Percentiles rank a stretch among this genome's conserved stretches.
Evolutionary conservation across 768 basidiomycete species (phyloP).

Genomic region (Podaxis sp.): DNA sequence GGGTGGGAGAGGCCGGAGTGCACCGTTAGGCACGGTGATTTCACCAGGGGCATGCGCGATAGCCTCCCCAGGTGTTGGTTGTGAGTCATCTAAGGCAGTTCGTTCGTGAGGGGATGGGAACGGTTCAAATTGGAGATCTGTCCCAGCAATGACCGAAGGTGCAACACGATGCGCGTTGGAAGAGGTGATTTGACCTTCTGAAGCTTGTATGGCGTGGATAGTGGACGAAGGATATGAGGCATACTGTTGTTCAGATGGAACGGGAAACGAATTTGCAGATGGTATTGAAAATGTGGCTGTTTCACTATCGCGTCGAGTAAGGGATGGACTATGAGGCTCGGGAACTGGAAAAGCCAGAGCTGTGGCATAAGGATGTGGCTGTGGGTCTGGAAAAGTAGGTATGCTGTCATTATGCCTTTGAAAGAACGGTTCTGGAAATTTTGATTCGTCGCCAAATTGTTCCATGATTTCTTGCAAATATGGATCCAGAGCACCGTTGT

Average conservation of each 20-base stretch:
- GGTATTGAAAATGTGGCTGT: neutral
- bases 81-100: neutral
- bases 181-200: neutral
- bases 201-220: neutral
- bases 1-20: neutral
- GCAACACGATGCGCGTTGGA: neutral
- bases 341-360: neutral
- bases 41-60: neutral
- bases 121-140: constrained; percentile 4
- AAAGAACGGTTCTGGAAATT: neutral
- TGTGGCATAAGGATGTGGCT: neutral
- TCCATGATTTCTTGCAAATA: neutral
- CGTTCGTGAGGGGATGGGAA: neutral
- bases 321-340: neutral
- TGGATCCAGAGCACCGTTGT: neutral
- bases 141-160: neutral
- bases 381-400: constrained; percentile 2
- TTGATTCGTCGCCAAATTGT: neutral
- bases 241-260: neutral
- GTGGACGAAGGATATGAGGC: neutral
- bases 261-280: neutral
- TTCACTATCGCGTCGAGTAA: neutral
- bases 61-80: too few relatives aligned
- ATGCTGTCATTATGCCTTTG: neutral
- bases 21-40: neutral